Conservation (phyloP, 352 stramenopile species). For the Phytophthora chlamydospora region DNA sequence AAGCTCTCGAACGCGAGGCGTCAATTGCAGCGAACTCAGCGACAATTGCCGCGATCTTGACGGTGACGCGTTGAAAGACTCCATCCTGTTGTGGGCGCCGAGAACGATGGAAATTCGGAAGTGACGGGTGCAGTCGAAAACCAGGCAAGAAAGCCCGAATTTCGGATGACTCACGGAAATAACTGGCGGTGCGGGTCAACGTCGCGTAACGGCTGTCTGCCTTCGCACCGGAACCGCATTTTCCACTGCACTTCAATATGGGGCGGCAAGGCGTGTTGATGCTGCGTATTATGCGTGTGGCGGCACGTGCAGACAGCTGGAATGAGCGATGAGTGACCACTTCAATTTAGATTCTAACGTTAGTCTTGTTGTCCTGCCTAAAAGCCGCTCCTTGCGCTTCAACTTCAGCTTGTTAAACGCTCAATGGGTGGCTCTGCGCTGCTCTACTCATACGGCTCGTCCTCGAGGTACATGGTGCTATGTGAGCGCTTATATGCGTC, state of each 20-base stretch:
- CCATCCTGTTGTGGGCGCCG: not conserved
- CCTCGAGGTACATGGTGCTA: slow-evolving; percentile 38
- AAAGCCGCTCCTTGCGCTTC: not conserved
- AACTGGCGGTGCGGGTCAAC: slow-evolving; percentile 6
- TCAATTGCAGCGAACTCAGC: slow-evolving; percentile 7
- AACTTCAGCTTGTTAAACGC: not conserved
- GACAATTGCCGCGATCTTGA: slow-evolving; percentile 1
- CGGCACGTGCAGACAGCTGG: slow-evolving; percentile 1
- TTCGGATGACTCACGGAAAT: slow-evolving; percentile 24
- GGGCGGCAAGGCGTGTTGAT: slow-evolving; percentile 3
- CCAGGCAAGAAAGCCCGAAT: not conserved
- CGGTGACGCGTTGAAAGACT: not conserved
- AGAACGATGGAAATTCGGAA: slow-evolving; percentile 18
- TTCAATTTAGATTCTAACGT: not conserved
- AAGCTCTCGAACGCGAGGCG: slow-evolving; percentile 2
- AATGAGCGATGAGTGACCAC: slow-evolving; percentile 6
- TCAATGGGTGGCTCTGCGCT: slow-evolving; percentile 1
- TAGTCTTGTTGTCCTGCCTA: slow-evolving; percentile 2
- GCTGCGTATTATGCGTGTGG: slow-evolving; percentile 13
- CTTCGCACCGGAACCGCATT: slow-evolving; percentile 8
- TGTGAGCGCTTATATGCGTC: slow-evolving; percentile 24
- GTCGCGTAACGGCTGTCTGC: not conserved
- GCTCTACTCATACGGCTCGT: slow-evolving; percentile 27
- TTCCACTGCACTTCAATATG: slow-evolving; percentile 16
- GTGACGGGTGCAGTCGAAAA: not conserved